Conservation (phyloP, 2,329 filamentous ascomycete species). For the Emergomyces orientalis region DNA sequence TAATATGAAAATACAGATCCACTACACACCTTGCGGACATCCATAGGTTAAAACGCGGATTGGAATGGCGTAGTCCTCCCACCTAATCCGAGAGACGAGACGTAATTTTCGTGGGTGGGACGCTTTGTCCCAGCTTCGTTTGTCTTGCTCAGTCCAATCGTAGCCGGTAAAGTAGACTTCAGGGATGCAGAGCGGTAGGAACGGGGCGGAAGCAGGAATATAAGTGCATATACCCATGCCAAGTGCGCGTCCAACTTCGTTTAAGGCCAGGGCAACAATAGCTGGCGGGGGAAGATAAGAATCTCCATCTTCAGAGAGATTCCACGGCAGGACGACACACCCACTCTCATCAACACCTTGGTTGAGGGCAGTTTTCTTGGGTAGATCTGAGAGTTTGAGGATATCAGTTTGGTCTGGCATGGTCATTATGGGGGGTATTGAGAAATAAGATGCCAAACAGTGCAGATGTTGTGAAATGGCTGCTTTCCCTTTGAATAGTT, state of each 20-base stretch:
- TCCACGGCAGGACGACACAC: background rate
- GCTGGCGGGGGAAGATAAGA: conserved; percentile 4
- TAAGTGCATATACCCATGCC: conserved; percentile 5
- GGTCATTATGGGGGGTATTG: background rate
- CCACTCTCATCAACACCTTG: conserved; percentile 2
- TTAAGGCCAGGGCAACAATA: conserved; percentile 6
- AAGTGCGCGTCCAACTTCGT: conserved; percentile 7
- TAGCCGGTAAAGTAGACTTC: conserved; percentile 6
- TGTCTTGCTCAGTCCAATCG: conserved; percentile 5
- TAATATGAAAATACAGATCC: too few species aligned
- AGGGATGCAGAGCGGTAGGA: conserved; percentile 1
- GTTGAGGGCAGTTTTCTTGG: background rate
- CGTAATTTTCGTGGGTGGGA: background rate
- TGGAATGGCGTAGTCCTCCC: background rate
- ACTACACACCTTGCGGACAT: background rate
- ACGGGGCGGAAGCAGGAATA: background rate
- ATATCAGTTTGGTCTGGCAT: background rate
- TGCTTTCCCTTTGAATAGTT: background rate
- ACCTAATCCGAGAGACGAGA: background rate
- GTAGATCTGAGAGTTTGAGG: background rate
- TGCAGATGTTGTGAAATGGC: background rate
- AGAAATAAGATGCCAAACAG: background rate
- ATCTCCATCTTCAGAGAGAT: background rate
- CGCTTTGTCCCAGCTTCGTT: conserved; percentile 5
- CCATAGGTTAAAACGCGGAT: background rate